Percentiles rank a stretch among this genome's conserved stretches.
phyloP scores from a whole-genome alignment of 2,329 filamentous ascomycete genomes.

The Fusarium sp. region DNA sequence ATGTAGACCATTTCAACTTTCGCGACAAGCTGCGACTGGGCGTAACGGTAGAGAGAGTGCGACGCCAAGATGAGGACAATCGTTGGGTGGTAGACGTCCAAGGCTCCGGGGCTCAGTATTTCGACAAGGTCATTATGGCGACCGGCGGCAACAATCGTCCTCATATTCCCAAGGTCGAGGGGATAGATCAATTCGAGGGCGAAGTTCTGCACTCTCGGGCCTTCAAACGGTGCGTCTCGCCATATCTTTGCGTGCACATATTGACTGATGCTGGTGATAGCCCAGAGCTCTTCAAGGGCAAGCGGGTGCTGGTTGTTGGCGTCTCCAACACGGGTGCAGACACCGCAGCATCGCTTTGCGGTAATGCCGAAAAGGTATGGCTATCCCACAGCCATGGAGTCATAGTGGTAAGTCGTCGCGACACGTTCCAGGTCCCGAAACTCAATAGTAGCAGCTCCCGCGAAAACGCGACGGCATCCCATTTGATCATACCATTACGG shows the following conservation, averaged over 20 bases:
- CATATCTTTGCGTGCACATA: rapidly evolving
- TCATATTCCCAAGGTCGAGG: conserved; percentile 52
- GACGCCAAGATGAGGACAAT: conserved; percentile 30
- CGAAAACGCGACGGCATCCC: conserved; percentile 52
- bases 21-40: conserved; percentile 43
- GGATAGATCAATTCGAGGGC: conserved; percentile 54
- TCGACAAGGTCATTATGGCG: conserved; percentile 56
- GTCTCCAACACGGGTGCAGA: conserved; percentile 55
- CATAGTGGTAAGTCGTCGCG: conserved; percentile 48
- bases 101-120: conserved; percentile 36
- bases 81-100: conserved; percentile 50
- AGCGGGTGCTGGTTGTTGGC: conserved; percentile 59
- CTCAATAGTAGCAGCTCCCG: conserved; percentile 38
- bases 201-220: conserved; percentile 55
- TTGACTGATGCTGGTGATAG: not conserved
- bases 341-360: conserved; percentile 49
- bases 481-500: conserved; percentile 51
- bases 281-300: conserved; percentile 52
- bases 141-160: conserved; percentile 52
- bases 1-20: conserved; percentile 51
- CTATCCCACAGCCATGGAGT: conserved; percentile 57
- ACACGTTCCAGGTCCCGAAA: not conserved
- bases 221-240: conserved; percentile 48
- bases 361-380: conserved; percentile 55
- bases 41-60: conserved; percentile 37